Percentiles rank a stretch among this genome's conserved stretches.
Evolutionary conservation across 192 early-diverging fungal species (phyloP).

Genomic region (Physocladia obscura): DNA sequence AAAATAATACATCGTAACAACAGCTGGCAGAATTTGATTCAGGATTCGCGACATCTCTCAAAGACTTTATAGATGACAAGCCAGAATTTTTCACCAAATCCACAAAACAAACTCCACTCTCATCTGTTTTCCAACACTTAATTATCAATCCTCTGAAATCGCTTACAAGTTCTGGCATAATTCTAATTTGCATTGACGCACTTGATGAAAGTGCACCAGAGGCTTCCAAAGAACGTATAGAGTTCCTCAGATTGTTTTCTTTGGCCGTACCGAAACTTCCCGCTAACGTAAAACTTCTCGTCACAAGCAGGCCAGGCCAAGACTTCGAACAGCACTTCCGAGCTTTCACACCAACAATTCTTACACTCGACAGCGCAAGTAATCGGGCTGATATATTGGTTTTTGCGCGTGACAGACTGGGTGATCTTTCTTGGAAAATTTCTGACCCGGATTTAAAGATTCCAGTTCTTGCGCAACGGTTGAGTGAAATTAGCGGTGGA

Average conservation of each 20-base stretch:
- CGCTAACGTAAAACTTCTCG: neutral
- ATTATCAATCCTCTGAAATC: neutral
- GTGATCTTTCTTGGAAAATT: neutral
- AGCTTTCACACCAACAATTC: neutral
- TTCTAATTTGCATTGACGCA: neutral
- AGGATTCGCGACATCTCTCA: neutral
- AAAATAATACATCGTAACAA: too few species aligned
- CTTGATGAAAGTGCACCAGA: constrained; percentile 1
- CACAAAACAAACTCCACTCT: neutral
- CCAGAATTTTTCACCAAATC: neutral
- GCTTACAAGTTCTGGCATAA: neutral
- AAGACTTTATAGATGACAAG: neutral
- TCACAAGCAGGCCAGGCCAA: neutral
- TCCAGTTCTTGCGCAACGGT: neutral
- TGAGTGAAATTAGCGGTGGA: neutral
- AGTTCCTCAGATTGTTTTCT: neutral
- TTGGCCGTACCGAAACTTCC: neutral
- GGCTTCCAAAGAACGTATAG: neutral
- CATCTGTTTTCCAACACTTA: neutral
- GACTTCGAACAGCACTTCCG: neutral
- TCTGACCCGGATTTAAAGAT: neutral
- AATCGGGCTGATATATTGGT: neutral
- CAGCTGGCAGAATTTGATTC: neutral
- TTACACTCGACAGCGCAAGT: neutral
- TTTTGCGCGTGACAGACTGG: neutral